These are phyloP conservation scores for Populus hybrid DNA, from an alignment of 441 rosid genomes.

Conservation along the genomic window DNA sequence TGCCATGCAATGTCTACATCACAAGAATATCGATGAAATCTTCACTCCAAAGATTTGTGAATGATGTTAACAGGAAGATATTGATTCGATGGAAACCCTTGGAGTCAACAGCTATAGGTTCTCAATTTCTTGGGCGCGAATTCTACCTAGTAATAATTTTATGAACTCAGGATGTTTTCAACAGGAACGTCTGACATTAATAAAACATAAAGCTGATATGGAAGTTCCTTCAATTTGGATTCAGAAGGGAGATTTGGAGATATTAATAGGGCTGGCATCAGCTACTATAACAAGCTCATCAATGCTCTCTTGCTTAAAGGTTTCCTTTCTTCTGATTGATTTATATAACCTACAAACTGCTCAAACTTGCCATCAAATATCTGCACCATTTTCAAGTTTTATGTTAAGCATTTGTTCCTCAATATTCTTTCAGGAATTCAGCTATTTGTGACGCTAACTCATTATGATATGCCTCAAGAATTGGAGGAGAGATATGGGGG, in stretches of 20 bases:
- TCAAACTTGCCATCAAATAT: neutral
- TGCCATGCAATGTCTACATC: no score
- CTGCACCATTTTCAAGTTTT: no score
- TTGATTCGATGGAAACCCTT: conserved; percentile 39
- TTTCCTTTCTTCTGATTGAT: neutral
- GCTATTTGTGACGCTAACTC: conserved; percentile 52
- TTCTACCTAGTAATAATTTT: conserved; percentile 43
- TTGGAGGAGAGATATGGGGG: conserved; percentile 49
- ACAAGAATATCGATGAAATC: no score
- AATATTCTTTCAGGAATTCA: conserved; percentile 29
- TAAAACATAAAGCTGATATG: no score
- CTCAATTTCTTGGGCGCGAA: conserved; percentile 53
- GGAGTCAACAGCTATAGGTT: conserved; percentile 47
- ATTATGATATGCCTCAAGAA: conserved; percentile 55
- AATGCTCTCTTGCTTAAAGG: conserved; percentile 42
- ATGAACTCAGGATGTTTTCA: neutral
- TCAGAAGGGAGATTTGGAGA: conserved; percentile 51
- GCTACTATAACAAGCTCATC: conserved; percentile 43
- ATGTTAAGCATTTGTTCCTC: no score
- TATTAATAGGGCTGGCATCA: conserved; percentile 39
- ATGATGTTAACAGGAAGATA: conserved; percentile 35
- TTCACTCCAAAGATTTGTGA: no score
- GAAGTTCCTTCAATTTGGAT: neutral
- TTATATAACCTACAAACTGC: neutral
- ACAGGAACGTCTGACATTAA: no score